Base-by-base conservation (phyloP, 371 early-diverging fungal species). In the Mucor saturninus region DNA sequence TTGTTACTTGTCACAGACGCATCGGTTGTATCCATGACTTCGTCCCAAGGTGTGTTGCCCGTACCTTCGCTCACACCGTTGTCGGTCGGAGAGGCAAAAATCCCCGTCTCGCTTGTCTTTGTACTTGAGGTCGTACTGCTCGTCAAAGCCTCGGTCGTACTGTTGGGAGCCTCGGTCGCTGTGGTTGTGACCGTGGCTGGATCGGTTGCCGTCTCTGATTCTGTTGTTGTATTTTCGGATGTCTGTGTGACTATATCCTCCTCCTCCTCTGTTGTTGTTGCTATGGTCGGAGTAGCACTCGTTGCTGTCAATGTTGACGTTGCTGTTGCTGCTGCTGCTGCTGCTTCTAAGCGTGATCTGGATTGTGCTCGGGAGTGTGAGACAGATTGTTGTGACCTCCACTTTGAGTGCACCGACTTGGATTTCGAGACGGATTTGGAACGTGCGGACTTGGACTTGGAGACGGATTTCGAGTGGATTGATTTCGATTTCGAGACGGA, bases 1-100 rank as follows among this genome's bases (percentile, higher is more conserved):
- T 77, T 75, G 37, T 62, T 68, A 15, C 72, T 54, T 56, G 54
- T 59, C 64, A 11, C 28, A 29, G 26, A 46, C 54, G 59, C 39
- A 21, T 54, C 54, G 15, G 9, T 57, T n/a, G 35, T 57, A 26
- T 30, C 52, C 40, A 50, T 48, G 7, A 45, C 39, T 51, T 57
- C 38, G 54, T 31, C 15, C 1, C 21, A 21, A 21, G 51, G 49
- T 42, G 31, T 21, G 26, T 56, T 39, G 11, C 15, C 59, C 38
- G 52, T 56, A 21, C 38, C 26, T 8, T 42, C 37, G 10, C 10
- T 39, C 21, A 46, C 26, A 4, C 52, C 38, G 30, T 37, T 28
- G 8, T 21, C 46, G 8, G 28, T 51, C 1, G 40, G 51, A 6
- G 8, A 15, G 1, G 40, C 29, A 2, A 21, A 13, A 4, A 46